Base-by-base conservation (phyloP, 2,329 filamentous ascomycete genomes). In the Fusarium sublunatum region DNA sequence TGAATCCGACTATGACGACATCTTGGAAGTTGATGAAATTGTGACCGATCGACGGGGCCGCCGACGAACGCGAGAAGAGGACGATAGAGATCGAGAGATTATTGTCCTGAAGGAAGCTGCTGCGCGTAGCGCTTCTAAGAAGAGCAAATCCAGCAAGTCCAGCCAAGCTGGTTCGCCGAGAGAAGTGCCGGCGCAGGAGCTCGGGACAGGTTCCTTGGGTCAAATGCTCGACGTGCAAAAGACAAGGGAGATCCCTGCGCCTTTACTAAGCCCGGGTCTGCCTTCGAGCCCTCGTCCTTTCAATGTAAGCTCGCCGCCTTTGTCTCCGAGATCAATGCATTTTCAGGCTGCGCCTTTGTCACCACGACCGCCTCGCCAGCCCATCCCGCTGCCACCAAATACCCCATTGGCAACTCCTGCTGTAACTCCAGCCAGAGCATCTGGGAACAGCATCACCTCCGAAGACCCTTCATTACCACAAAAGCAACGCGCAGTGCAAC, bases 21-120 rank as follows among this genome's bases (percentile, higher is more conserved):
- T 91, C 32, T 77, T 92, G 11, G 89, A 91, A 61, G 87, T 89
- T 4, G 84, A 89, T 40, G 88, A 90, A 62, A 80, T 88, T 45
- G 79, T 83, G 0, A 77, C 83, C 32, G 80, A 84, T 11, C 80
- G 87, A 48, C 85, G 93, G 61, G 94, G 93, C 8, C 86, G 93
- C 57, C 84, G 92, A 68, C 92, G 90, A 75, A 97, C 93, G 3
- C 86, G 93, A 48, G 92, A 94, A 74, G 92, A 97, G 61, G 93
- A 97, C 70, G 92, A 97, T 67, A 83, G 84, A 51, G 86, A 92
- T 51, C 87, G 93, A 43, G 91, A 94, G 72, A 81, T 87, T 12
- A 75, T 88, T n/a, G 86, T 85, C 2, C 74, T 85, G 42, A 83
- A 87, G 70, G 88, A 93, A 69, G 86, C 89, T 11, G 89, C 92